These are phyloP conservation scores for Leucocoprinus sp. DNA, from an alignment of 768 basidiomycete genomes.

Conservation along the genomic window DNA sequence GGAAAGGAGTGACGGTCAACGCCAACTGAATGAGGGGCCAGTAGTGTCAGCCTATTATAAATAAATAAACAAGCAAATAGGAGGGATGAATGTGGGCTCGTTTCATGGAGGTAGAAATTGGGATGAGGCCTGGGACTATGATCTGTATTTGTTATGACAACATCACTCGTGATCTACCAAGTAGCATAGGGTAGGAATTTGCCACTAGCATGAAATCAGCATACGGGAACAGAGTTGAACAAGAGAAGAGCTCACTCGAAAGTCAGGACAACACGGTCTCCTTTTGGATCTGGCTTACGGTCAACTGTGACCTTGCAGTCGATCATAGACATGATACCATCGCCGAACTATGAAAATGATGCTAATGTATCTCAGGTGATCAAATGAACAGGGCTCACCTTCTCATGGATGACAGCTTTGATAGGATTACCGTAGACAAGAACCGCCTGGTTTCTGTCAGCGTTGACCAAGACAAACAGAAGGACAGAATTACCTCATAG, in stretches of 20 bases:
- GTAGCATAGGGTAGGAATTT: conserved; percentile 70
- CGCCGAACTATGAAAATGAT: conserved; percentile 52
- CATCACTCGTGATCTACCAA: conserved; percentile 36
- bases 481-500: conserved; percentile 55
- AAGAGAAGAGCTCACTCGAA: conserved; percentile 53
- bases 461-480: not conserved
- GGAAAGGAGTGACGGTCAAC: conserved; percentile 1
- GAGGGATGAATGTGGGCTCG: not conserved
- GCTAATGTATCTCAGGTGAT: not conserved
- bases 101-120: not conserved
- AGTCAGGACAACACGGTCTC: conserved; percentile 70
- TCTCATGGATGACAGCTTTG: conserved; percentile 79
- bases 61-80: not conserved
- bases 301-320: conserved; percentile 67
- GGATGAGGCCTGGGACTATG: not conserved
- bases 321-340: conserved; percentile 87
- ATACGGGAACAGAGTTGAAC: not conserved
- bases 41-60: not conserved
- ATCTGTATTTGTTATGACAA: not conserved
- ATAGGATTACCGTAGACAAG: conserved; percentile 74
- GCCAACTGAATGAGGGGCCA: not conserved
- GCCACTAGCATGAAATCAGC: conserved; percentile 37
- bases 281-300: conserved; percentile 68
- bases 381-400: conserved; percentile 32
- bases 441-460: conserved; percentile 37